A percentile compares a stretch with the other conserved stretches of the same genome.
phyloP scores from a whole-genome alignment of 148 eudicot genomes.

The Nepenthes gracilis region DNA sequence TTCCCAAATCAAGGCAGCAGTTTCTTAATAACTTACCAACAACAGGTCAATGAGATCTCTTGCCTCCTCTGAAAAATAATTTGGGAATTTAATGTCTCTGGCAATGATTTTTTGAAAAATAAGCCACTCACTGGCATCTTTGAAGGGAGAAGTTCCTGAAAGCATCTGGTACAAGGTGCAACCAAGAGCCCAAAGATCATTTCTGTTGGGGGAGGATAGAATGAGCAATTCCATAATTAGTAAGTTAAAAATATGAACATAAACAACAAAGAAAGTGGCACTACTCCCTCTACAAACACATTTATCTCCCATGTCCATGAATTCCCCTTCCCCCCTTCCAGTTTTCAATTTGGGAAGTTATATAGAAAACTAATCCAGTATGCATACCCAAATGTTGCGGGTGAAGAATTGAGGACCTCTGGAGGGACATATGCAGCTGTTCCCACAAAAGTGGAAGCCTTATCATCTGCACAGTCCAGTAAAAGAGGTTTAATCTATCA shows the following conservation, averaged over 20 bases:
- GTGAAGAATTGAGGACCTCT: constrained; percentile 92
- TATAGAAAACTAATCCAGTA: no score
- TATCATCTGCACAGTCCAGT: constrained; percentile 51
- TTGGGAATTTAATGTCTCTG: constrained; percentile 83
- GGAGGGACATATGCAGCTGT: constrained; percentile 99
- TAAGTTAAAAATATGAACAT: neutral
- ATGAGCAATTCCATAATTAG: neutral
- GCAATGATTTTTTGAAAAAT: constrained; percentile 93
- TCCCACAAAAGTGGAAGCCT: constrained; percentile 98
- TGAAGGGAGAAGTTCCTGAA: constrained; percentile 94
- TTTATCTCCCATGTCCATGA: no score
- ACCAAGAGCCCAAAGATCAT: constrained; percentile 98
- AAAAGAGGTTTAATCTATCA: constrained; percentile 4
- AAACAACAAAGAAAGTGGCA: neutral
- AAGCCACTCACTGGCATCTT: constrained; percentile 98
- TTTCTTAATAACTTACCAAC: constrained; percentile 36
- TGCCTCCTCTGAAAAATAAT: constrained; percentile 77
- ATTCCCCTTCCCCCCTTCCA: constrained; percentile 4
- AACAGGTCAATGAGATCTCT: constrained; percentile 79
- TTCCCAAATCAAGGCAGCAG: neutral
- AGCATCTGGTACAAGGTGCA: constrained; percentile 99
- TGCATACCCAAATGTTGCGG: constrained; percentile 87
- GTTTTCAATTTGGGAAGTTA: no score
- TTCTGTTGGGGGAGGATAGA: constrained; percentile 37
- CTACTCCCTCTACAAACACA: no score